Base-by-base conservation (phyloP, 2,329 filamentous ascomycete species). In the Metarhizium humberi region DNA sequence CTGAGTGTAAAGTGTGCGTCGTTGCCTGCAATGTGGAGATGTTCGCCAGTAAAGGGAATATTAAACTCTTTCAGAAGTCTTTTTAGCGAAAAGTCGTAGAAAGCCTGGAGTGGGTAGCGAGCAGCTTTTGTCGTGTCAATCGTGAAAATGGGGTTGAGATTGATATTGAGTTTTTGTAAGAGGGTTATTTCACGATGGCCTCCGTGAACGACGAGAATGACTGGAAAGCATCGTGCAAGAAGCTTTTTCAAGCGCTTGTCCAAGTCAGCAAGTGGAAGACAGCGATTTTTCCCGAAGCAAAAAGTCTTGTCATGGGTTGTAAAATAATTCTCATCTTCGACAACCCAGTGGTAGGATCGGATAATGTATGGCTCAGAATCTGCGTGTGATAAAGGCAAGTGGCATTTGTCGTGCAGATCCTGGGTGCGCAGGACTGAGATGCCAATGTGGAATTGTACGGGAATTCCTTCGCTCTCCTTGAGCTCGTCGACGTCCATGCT, bases 341-440 rank as follows among this genome's bases (percentile, higher is more conserved):
- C 30, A 20, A 53, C 18, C 42, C 42, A 53, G 51, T 53, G 42
- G 42, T n/a, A 36, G 42, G 42, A 18, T 47, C 30, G 42, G 48
- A 53, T 53, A 6, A 53, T 34, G n/a, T 47, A 30, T 29, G 51
- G 43, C 2, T 53, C 40, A 6, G 29, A 46, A 53, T 53, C 40
- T 45, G 38, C 25, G 11, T 8, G 6, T 46, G 43, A 46, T 18
- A 25, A 25, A 46, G 43, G 43, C 14, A 14, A 29, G 43, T 50
- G 52, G 34, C 49, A 57, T 29, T 51, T 48, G n/a, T 45, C 20
- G 36, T 57, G 56, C 45, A 52, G 50, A 25, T 57, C n/a, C 49
- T 30, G 36, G 34, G 56, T 57, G n/a, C 45, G 53, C 14, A 57
- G 29, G 43, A 55, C 47, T 36, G 56, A 57, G 45, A 57, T 57